Conservation (phyloP, 2,329 filamentous ascomycete species). For the Aspergillus uvarum region DNA sequence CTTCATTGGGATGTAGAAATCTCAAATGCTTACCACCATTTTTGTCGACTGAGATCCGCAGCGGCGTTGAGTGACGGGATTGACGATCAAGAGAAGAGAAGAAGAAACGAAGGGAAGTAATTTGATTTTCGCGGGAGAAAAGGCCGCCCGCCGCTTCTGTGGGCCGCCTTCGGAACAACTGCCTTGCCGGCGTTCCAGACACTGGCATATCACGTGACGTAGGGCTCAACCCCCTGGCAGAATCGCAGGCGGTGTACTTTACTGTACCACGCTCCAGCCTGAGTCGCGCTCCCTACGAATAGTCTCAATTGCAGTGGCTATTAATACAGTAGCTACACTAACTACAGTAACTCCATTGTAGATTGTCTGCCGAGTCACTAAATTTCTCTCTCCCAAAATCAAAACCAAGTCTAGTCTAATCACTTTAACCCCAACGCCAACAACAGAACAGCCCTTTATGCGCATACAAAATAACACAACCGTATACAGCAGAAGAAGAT, state of each 20-base stretch:
- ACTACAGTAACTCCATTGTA: no score
- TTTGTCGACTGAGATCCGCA: constrained; percentile 53
- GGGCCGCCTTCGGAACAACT: constrained; percentile 32
- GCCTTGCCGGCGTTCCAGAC: constrained; percentile 11
- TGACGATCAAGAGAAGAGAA: constrained; percentile 38
- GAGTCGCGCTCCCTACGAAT: no score
- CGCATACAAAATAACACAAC: neutral
- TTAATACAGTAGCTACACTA: no score
- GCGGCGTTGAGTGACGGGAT: constrained; percentile 48
- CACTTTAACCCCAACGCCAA: no score
- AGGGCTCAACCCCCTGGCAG: constrained; percentile 20
- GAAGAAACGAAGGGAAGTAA: constrained; percentile 17
- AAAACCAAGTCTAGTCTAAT: neutral
- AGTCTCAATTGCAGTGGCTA: no score
- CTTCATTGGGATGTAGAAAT: constrained; percentile 38
- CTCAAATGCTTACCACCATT: constrained; percentile 61
- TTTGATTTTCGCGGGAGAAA: constrained; percentile 23
- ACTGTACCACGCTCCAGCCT: no score
- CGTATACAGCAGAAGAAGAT: neutral
- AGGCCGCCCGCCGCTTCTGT: constrained; percentile 29
- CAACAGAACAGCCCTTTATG: neutral
- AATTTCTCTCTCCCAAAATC: no score
- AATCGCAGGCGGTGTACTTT: no score
- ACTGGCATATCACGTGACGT: constrained; percentile 12
- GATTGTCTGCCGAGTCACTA: no score